Base-by-base conservation (phyloP, 768 basidiomycete species). In the Psilocybe tampanensis region DNA sequence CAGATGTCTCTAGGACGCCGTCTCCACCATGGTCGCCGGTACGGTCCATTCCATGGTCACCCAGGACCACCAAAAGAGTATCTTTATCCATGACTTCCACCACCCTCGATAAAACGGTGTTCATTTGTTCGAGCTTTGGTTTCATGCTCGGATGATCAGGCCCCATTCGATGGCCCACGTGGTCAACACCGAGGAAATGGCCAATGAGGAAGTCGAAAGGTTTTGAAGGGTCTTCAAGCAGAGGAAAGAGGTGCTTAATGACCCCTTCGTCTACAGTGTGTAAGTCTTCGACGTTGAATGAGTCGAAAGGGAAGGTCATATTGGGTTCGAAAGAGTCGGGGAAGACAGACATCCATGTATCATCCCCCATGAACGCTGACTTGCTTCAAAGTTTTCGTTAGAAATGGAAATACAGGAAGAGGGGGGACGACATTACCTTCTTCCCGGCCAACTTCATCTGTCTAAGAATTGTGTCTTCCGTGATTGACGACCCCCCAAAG, bases 271-370 rank as follows among this genome's bases (percentile, higher is more conserved):
- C 97, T 45, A 98, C 97, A 0, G 93, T 89, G 66, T 99, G 95
- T 2, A 99, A 80, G 69, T 98, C 97, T 70, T 98, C 97, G 57
- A 99, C 97, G 70, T 98, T 95, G 80, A 99, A 98, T 0, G 95
- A 97, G 71, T 97, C 95, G 68, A 86, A 98, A 0, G 95, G 89
- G 66, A 85, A 89, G 1, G 89, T 80, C 78, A 90, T 85, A 65
- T 91, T 86, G 13, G 76, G 70, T 24, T 81, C 77, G 62, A 98
- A 94, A 4, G 84, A 74, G 51, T 82, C 74, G 0, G 95, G 93
- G 67, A 95, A 99, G 12, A 95, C 83, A 1, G 87, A 83, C 72
- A 90, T 84, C 97, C 97, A 99, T 0, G 97, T 99, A 70, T 98
- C 94, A 66, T 98, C 96, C 0, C 97, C 96, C 86, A 93, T 93